Conservation (phyloP, 129 eudicot species). For the Tagetes erecta region DNA sequence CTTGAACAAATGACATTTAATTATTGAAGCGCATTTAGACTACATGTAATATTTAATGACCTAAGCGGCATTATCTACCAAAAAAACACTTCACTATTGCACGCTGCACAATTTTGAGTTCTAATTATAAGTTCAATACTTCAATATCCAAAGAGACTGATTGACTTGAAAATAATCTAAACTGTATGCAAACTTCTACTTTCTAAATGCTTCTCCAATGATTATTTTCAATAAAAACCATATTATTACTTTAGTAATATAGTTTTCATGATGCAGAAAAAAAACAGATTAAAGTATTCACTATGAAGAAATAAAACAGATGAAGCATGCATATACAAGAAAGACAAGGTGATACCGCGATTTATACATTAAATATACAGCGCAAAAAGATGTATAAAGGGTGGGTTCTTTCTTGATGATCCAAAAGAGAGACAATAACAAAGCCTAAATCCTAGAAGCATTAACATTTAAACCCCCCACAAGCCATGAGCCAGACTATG, state of each 20-base stretch:
- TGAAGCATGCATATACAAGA: conserved; percentile 28
- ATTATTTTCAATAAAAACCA: too few species aligned
- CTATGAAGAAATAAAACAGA: conserved; percentile 18
- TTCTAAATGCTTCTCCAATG: background rate
- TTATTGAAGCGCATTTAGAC: too few species aligned
- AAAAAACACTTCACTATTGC: too few species aligned
- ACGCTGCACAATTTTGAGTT: too few species aligned
- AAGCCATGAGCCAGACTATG: conserved; percentile 64
- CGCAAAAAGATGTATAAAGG: conserved; percentile 2
- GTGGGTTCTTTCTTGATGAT: conserved; percentile 1
- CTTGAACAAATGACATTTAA: too few species aligned
- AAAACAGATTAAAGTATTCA: conserved; percentile 6
- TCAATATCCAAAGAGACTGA: background rate
- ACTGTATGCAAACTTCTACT: background rate
- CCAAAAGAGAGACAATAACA: conserved; percentile 8
- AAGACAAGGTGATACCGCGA: conserved; percentile 17
- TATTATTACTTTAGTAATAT: background rate
- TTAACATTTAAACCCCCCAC: conserved; percentile 65
- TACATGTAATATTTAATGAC: too few species aligned
- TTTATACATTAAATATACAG: conserved; percentile 28
- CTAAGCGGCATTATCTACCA: too few species aligned
- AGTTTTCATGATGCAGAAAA: background rate
- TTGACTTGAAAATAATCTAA: background rate
- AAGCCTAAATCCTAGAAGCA: conserved; percentile 12
- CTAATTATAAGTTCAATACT: too few species aligned